phyloP scores from a whole-genome alignment of 345 rosid species.

The Litchi chinensis region DNA sequence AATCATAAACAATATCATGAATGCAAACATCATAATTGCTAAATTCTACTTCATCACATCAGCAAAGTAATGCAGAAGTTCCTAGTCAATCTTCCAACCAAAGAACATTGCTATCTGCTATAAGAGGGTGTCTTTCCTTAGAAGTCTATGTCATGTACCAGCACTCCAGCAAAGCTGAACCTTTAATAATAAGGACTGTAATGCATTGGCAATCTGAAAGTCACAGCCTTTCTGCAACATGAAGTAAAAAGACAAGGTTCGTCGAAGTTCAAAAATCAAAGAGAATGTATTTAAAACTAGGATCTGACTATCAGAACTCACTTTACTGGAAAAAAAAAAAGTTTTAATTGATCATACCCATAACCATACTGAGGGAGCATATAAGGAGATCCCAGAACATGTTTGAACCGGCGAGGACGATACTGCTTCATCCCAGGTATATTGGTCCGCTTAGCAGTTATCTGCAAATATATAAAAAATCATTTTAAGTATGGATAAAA shows the following conservation, averaged over 20 bases:
- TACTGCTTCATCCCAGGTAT: conserved; percentile 80
- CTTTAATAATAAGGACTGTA: conserved; percentile 65
- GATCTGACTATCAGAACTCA: background rate
- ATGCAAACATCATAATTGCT: conserved; percentile 16
- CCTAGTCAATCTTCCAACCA: background rate
- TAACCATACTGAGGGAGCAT: conserved; percentile 61
- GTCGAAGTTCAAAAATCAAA: background rate
- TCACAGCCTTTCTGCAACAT: conserved; percentile 59
- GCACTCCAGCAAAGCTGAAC: background rate
- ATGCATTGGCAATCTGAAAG: conserved; percentile 63
- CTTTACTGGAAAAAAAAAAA: background rate
- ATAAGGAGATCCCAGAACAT: conserved; percentile 49
- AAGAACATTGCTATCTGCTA: no score
- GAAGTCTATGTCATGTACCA: background rate
- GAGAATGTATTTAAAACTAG: background rate
- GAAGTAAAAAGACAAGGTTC: background rate
- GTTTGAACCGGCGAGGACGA: conserved; percentile 55
- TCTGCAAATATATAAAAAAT: conserved; percentile 30
- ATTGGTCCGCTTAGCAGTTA: conserved; percentile 67
- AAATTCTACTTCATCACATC: conserved; percentile 7
- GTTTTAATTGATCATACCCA: conserved; percentile 42
- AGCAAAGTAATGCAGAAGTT: background rate
- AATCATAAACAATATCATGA: background rate
- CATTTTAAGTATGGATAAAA: background rate
- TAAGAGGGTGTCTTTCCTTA: no score